phyloP scores from a whole-genome alignment of 768 basidiomycete species.

The Suillus bovinus region DNA sequence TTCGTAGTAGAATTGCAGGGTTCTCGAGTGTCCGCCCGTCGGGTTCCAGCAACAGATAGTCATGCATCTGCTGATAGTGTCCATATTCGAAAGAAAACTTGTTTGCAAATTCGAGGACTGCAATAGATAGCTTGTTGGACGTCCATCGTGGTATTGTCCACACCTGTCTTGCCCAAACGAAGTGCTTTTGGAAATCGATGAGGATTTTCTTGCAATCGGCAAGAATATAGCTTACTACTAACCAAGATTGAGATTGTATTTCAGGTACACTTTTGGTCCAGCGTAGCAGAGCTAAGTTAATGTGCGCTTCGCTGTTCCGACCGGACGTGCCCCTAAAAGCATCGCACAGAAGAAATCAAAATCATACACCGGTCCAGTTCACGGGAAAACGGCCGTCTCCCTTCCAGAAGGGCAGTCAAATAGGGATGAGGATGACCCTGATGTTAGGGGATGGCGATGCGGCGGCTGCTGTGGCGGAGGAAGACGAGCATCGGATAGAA shows the following conservation, averaged over 20 bases:
- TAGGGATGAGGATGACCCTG: constrained; percentile 34
- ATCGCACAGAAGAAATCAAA: not conserved
- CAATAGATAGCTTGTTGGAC: not conserved
- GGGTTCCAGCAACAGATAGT: not conserved
- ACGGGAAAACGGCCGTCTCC: not conserved
- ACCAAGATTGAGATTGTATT: not conserved
- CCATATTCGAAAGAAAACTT: not conserved
- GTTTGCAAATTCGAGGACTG: not conserved
- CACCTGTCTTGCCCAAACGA: not conserved
- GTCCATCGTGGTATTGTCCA: not conserved
- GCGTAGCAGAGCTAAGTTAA: not conserved
- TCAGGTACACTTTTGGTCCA: not conserved
- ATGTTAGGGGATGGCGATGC: constrained; percentile 36
- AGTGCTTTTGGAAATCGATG: not conserved
- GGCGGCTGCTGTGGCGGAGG: constrained; percentile 26
- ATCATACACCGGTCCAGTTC: not conserved
- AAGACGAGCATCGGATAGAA: constrained; percentile 49
- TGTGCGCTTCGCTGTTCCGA: not conserved
- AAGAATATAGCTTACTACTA: not conserved
- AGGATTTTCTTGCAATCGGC: not conserved
- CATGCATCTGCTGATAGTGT: not conserved
- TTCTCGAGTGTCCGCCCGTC: not conserved
- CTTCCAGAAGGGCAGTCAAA: constrained; percentile 11
- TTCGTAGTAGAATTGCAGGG: not conserved
- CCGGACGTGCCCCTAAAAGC: not conserved